phyloP scores from a whole-genome alignment of 139 green algal genomes.

The Chlorella vulgaris region DNA sequence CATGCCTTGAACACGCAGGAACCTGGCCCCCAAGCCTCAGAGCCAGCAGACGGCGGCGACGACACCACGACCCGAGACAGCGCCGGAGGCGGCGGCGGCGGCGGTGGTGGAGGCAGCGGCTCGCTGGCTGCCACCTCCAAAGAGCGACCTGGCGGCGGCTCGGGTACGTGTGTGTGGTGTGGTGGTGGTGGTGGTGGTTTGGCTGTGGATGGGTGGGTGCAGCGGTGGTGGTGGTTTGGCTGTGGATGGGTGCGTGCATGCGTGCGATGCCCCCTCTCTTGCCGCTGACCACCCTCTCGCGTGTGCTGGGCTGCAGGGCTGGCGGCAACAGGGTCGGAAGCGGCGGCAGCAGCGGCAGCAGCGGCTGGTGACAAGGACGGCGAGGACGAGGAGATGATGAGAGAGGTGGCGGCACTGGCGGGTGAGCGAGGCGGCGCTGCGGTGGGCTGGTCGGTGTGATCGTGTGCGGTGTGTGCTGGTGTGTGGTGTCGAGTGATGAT shows the following conservation, averaged over 20 bases:
- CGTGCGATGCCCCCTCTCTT: too few species aligned
- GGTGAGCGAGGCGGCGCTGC: not conserved
- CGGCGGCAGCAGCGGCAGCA: not conserved
- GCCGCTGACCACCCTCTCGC: too few species aligned
- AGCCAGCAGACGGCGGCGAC: conserved; percentile 37
- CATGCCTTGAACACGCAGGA: too few species aligned
- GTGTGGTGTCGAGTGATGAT: not conserved
- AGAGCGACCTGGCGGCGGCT: not conserved
- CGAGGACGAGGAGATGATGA: conserved; percentile 58
- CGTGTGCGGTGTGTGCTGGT: not conserved
- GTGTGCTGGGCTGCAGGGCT: not conserved
- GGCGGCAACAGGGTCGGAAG: not conserved
- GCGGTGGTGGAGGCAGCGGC: not conserved
- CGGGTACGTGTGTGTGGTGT: too few species aligned
- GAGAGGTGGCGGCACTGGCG: conserved; percentile 46
- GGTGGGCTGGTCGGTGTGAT: not conserved
- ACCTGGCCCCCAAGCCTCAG: conserved; percentile 13
- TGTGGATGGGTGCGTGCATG: too few species aligned
- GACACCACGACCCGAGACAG: conserved; percentile 15
- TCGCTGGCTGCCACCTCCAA: not conserved
- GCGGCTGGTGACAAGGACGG: not conserved
- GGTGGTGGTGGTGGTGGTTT: too few species aligned
- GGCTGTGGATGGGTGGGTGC: too few species aligned
- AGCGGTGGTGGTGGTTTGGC: too few species aligned
- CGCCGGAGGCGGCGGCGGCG: not conserved